Evolutionary conservation across 2,329 filamentous ascomycete genomes (phyloP).

Genomic region (Neonectria sp.): DNA sequence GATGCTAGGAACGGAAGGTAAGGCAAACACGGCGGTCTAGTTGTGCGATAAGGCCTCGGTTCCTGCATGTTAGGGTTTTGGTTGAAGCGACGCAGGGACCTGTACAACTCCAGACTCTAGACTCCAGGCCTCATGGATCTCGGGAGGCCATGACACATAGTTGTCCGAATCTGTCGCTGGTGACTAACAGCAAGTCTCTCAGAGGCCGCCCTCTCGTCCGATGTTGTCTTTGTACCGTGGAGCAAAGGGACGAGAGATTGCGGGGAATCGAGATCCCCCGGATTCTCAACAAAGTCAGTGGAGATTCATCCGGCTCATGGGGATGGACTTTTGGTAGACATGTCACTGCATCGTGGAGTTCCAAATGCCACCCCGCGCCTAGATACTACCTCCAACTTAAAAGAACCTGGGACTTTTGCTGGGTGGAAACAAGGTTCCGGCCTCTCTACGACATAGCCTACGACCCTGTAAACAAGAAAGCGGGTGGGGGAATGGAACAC

Average conservation of each 20-base stretch:
- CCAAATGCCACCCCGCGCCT: conserved; percentile 2
- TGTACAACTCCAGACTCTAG: not conserved
- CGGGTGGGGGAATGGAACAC: not conserved
- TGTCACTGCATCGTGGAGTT: conserved; percentile 2
- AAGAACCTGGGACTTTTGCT: conserved; percentile 23
- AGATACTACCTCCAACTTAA: conserved; percentile 1
- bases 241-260: conserved; percentile 23
- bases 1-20: conserved; percentile 28
- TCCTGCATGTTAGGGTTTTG: conserved; percentile 25
- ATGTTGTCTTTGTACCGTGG: conserved; percentile 20
- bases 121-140: not conserved
- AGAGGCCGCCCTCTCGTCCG: conserved; percentile 11
- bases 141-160: conserved; percentile 11
- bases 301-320: conserved; percentile 19
- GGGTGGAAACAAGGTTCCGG: not conserved
- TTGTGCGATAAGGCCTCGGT: conserved; percentile 23
- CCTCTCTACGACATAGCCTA: not conserved
- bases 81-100: conserved; percentile 11
- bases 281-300: conserved; percentile 18
- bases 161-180: conserved; percentile 12
- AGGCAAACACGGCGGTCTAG: conserved; percentile 6
- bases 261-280: conserved; percentile 29
- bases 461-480: not conserved
- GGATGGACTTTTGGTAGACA: not conserved
- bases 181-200: conserved; percentile 16